These are phyloP conservation scores for Lepiota brunneoincarnata DNA, from an alignment of 768 basidiomycete genomes.

Conservation along the genomic window DNA sequence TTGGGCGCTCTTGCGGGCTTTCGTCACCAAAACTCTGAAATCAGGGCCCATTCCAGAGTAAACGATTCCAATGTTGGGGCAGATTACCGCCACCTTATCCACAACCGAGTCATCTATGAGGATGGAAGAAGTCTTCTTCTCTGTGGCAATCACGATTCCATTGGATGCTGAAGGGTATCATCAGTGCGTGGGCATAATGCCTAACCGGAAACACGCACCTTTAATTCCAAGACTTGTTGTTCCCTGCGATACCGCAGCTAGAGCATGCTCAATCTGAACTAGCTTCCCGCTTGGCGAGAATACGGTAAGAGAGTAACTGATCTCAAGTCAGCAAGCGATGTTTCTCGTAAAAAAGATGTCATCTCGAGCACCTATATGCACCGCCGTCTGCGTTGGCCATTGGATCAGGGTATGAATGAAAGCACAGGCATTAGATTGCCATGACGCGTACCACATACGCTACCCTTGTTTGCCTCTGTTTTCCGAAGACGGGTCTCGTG, in stretches of 20 bases:
- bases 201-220: slow-evolving; percentile 50
- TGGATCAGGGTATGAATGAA: slow-evolving; percentile 20
- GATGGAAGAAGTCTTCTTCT: slow-evolving; percentile 98
- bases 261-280: slow-evolving; percentile 99
- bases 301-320: slow-evolving; percentile 96
- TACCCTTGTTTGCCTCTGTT: slow-evolving; percentile 15
- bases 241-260: slow-evolving; percentile 93
- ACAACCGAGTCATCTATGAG: slow-evolving; percentile 97
- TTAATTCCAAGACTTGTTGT: slow-evolving; percentile 98
- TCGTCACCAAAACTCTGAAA: slow-evolving; percentile 90
- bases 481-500: background rate
- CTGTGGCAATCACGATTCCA: slow-evolving; percentile 98
- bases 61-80: slow-evolving; percentile 98
- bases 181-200: slow-evolving; percentile 7
- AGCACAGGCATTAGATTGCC: slow-evolving; percentile 17
- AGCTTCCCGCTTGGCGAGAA: slow-evolving; percentile 99
- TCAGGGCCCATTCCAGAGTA: slow-evolving; percentile 99
- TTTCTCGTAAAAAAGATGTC: slow-evolving; percentile 3
- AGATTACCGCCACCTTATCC: slow-evolving; percentile 95
- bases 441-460: slow-evolving; percentile 16
- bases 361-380: slow-evolving; percentile 59
- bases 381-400: slow-evolving; percentile 85
- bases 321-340: slow-evolving; percentile 11
- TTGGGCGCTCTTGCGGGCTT: slow-evolving; percentile 96
- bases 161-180: slow-evolving; percentile 72